phyloP scores from a whole-genome alignment of 441 rosid genomes.

The Corymbia calophylla region DNA sequence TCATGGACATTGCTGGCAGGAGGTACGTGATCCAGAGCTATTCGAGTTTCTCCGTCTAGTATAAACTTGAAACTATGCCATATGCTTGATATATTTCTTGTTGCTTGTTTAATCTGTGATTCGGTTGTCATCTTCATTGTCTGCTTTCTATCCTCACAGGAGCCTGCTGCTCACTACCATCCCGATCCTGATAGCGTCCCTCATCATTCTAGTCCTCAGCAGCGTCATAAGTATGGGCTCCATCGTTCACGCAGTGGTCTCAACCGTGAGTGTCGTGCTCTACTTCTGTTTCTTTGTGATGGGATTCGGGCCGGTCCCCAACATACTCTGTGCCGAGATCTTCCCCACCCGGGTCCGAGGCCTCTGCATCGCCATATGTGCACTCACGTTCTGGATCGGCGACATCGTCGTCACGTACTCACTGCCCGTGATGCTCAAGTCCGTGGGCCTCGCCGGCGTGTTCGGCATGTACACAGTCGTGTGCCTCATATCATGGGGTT shows the following conservation, averaged over 20 bases:
- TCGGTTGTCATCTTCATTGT: not conserved
- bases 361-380: slow-evolving; percentile 89
- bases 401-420: slow-evolving; percentile 78
- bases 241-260: not conserved
- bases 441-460: slow-evolving; percentile 80
- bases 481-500: slow-evolving; percentile 59
- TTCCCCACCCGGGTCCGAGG: slow-evolving; percentile 11
- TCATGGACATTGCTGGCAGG: slow-evolving; percentile 11
- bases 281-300: slow-evolving; percentile 12
- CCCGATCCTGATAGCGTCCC: slow-evolving; percentile 6
- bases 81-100: not conserved
- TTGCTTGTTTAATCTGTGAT: not conserved
- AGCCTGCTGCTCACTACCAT: slow-evolving; percentile 7
- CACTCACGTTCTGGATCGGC: slow-evolving; percentile 71
- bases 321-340: slow-evolving; percentile 12
- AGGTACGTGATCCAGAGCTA: not conserved
- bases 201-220: slow-evolving; percentile 3
- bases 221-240: not conserved
- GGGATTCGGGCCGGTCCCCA: slow-evolving; percentile 14
- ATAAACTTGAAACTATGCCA: not conserved
- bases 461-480: slow-evolving; percentile 69
- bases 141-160: not conserved
- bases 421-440: slow-evolving; percentile 18
- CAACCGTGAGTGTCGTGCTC: not conserved
- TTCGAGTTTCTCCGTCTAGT: not conserved